phyloP scores from a whole-genome alignment of 192 early-diverging fungal genomes.

The Cladochytrium replicatum region DNA sequence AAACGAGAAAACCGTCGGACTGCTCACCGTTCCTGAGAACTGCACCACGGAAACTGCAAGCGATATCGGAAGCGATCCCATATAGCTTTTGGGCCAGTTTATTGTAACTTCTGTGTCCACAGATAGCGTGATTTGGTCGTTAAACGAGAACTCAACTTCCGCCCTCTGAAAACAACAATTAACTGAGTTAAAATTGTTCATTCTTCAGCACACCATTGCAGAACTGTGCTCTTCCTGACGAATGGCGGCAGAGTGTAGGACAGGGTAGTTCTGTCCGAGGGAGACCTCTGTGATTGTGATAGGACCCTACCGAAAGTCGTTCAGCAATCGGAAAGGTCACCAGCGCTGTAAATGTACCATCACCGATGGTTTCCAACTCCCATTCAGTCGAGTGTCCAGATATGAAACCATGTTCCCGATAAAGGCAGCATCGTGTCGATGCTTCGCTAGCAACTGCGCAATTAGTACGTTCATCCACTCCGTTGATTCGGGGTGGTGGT shows the following conservation, averaged over 20 bases:
- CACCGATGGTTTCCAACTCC: constrained; percentile 53
- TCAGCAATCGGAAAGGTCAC: neutral
- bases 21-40: constrained; percentile 78
- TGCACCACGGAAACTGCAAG: constrained; percentile 72
- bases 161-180: constrained; percentile 32
- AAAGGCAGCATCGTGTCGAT: constrained; percentile 60
- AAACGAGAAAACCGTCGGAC: constrained; percentile 17
- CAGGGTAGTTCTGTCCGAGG: constrained; percentile 47
- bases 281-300: constrained; percentile 48
- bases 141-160: constrained; percentile 77
- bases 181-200: constrained; percentile 3
- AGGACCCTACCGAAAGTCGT: constrained; percentile 30
- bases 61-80: constrained; percentile 88
- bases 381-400: constrained; percentile 61
- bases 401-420: constrained; percentile 52
- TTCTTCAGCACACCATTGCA: constrained; percentile 21
- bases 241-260: constrained; percentile 28
- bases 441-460: constrained; percentile 64
- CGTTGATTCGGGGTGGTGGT: constrained; percentile 50
- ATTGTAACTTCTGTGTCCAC: constrained; percentile 85
- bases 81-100: constrained; percentile 86
- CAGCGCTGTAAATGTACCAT: constrained; percentile 40
- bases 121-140: constrained; percentile 88
- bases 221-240: constrained; percentile 29
- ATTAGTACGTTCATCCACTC: constrained; percentile 80